phyloP scores from a whole-genome alignment of 345 rosid genomes.

The Gynandropsis gynandra region DNA sequence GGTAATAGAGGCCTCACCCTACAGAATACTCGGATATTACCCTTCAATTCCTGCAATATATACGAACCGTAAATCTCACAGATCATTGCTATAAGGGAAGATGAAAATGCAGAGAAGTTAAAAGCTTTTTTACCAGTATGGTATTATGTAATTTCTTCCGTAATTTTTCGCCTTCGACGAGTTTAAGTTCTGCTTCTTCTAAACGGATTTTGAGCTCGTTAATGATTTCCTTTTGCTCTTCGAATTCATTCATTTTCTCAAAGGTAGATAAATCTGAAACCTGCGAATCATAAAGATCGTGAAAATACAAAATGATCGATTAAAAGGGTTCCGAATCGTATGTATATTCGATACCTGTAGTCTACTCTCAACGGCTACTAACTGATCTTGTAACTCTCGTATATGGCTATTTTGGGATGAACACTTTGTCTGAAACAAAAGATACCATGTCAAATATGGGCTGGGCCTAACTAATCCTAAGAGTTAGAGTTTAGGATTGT shows the following conservation, averaged over 20 bases:
- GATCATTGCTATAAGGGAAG: background rate
- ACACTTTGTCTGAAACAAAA: conserved; percentile 70
- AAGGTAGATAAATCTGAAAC: conserved; percentile 66
- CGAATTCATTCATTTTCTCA: conserved; percentile 67
- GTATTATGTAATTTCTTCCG: conserved; percentile 94
- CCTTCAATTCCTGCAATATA: conserved; percentile 72
- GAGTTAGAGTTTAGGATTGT: no score
- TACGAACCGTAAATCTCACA: conserved; percentile 8
- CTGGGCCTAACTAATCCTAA: no score
- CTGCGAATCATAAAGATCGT: conserved; percentile 23
- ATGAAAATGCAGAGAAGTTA: background rate
- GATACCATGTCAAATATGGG: no score
- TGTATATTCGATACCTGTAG: conserved; percentile 61
- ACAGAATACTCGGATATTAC: conserved; percentile 97
- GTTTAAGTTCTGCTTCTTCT: conserved; percentile 78
- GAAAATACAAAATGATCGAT: conserved; percentile 3
- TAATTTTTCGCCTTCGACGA: conserved; percentile 84
- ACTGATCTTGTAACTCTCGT: conserved; percentile 52
- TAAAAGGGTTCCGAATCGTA: no score
- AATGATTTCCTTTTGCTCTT: conserved; percentile 61
- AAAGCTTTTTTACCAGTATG: conserved; percentile 53
- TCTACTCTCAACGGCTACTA: conserved; percentile 60
- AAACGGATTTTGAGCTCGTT: conserved; percentile 48
- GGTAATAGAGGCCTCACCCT: conserved; percentile 82
- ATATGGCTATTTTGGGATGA: conserved; percentile 60